Conservation (phyloP, 1,284 basidiomycete genomes). For the Rhizoctonia solani region DNA sequence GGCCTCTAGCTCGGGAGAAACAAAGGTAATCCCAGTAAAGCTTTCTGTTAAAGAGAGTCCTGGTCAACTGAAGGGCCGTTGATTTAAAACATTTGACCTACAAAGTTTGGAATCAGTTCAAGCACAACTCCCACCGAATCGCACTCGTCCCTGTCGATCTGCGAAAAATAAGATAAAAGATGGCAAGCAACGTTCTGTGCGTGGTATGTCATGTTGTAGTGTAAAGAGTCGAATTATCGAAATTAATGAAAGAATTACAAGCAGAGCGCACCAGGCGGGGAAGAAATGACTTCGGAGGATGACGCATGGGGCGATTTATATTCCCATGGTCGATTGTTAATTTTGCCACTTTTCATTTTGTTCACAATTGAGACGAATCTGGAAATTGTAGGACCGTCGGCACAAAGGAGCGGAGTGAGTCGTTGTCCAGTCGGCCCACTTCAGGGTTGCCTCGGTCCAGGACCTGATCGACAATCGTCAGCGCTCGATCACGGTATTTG, state of each 20-base stretch:
- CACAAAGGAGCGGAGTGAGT: background rate
- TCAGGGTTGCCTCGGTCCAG: background rate
- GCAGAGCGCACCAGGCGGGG: background rate
- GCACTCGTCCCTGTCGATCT: background rate
- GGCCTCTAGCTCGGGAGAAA: background rate
- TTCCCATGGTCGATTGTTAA: background rate
- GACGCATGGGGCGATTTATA: background rate
- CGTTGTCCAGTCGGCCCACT: background rate
- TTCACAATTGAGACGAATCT: background rate
- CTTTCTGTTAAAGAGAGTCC: background rate
- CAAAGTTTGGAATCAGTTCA: background rate
- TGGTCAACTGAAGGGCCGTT: background rate
- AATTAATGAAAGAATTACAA: background rate
- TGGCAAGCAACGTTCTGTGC: background rate
- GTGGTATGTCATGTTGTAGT: background rate
- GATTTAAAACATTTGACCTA: background rate
- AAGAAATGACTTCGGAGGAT: background rate
- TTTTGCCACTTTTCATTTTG: background rate
- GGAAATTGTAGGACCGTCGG: background rate
- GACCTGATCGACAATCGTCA: background rate
- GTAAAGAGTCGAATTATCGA: background rate
- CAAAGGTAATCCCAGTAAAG: background rate
- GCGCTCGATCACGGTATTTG: background rate
- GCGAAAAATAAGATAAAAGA: background rate
- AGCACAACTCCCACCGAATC: background rate